A percentile compares a stretch with the other conserved stretches of the same genome.
Conservation (phyloP, 2,329 filamentous ascomycete species). For the Ophiostoma sp. region DNA sequence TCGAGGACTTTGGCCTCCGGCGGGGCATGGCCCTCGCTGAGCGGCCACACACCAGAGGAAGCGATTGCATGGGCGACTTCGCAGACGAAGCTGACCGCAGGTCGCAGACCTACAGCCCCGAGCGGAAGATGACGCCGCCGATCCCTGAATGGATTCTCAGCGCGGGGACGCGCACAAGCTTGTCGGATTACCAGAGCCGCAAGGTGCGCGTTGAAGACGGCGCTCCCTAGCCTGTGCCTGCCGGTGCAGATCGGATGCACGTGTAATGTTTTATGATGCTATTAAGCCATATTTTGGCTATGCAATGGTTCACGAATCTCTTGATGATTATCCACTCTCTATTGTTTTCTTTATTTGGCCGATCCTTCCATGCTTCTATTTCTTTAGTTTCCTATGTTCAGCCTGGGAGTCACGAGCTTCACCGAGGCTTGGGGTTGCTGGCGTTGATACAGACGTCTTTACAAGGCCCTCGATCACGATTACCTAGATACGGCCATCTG, state of each 20-base stretch:
- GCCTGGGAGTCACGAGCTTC: background rate
- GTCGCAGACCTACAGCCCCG: slow-evolving; percentile 28
- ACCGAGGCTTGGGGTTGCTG: background rate
- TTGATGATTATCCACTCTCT: background rate
- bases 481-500: background rate
- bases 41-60: slow-evolving; percentile 19
- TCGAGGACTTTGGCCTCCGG: slow-evolving; percentile 42
- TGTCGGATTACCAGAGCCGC: slow-evolving; percentile 43
- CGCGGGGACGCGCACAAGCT: slow-evolving; percentile 46
- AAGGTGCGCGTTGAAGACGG: slow-evolving; percentile 27
- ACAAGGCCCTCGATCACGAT: background rate
- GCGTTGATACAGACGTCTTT: background rate
- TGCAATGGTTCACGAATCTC: background rate
- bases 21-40: slow-evolving; percentile 9
- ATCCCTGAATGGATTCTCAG: slow-evolving; percentile 58
- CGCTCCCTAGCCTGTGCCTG: background rate
- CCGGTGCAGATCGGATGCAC: background rate
- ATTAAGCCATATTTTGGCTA: background rate
- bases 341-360: background rate
- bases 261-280: background rate
- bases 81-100: background rate
- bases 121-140: slow-evolving; percentile 52
- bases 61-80: background rate
- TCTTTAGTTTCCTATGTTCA: slow-evolving; percentile 1
- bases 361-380: background rate